Conservation (phyloP, 176 grass and related monocot genomes). For the Olyra latifolia region DNA sequence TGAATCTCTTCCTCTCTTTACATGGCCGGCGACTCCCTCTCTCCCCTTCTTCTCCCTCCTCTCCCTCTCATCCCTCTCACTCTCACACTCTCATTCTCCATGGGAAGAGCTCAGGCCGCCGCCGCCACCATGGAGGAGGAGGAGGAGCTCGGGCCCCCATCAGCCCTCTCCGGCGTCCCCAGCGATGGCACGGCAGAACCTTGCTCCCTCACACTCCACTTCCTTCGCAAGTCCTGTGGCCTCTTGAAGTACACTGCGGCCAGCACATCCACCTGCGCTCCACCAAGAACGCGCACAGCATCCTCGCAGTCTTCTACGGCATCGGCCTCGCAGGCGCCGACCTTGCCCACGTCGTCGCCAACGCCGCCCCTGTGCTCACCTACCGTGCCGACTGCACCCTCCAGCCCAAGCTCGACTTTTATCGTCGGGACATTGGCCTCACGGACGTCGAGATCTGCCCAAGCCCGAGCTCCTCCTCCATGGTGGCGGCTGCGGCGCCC, state of each 20-base stretch:
- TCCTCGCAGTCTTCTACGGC: constrained; percentile 33
- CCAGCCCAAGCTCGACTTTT: constrained; percentile 49
- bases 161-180: not conserved
- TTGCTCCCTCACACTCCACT: constrained; percentile 38
- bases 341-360: constrained; percentile 16
- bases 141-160: too few species aligned
- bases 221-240: constrained; percentile 37
- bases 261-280: constrained; percentile 21
- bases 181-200: not conserved
- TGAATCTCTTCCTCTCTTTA: too few species aligned
- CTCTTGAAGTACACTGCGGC: constrained; percentile 2
- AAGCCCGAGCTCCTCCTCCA: too few species aligned
- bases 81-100: too few species aligned
- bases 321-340: constrained; percentile 10
- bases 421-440: constrained; percentile 34
- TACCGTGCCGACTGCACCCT: constrained; percentile 9
- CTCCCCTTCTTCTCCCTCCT: too few species aligned
- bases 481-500: too few species aligned
- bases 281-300: constrained; percentile 32
- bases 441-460: constrained; percentile 19
- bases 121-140: too few species aligned
- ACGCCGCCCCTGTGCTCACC: not conserved
- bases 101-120: too few species aligned
- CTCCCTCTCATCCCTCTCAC: too few species aligned
- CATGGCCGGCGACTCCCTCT: too few species aligned